Conservation (phyloP, 106 monocot species). For the Agapanthus africanus region DNA sequence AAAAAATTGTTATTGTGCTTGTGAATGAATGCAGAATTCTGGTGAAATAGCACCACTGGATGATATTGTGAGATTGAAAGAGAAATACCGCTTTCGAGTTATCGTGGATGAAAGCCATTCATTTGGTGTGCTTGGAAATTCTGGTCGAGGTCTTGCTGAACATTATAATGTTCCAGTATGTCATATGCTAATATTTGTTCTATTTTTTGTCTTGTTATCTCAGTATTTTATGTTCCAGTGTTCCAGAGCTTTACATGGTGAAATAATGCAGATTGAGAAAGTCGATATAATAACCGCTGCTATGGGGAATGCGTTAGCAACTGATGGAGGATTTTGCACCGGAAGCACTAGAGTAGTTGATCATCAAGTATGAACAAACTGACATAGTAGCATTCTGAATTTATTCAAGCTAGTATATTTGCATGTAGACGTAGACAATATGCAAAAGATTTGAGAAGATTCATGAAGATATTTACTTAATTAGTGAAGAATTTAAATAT, state of each 20-base stretch:
- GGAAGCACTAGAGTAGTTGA: conserved; percentile 92
- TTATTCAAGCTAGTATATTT: background rate
- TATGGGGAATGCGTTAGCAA: conserved; percentile 93
- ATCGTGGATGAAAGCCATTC: conserved; percentile 36
- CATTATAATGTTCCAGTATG: conserved; percentile 31
- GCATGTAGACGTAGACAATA: background rate
- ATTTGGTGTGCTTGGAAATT: conserved; percentile 83
- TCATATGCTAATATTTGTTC: no score
- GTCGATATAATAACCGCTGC: conserved; percentile 96
- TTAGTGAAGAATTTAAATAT: no score
- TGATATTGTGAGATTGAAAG: conserved; percentile 77
- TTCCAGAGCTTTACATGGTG: no score
- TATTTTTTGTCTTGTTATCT: no score
- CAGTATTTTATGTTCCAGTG: no score
- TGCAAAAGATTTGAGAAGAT: no score
- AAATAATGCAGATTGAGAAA: conserved; percentile 75
- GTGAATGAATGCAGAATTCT: conserved; percentile 73
- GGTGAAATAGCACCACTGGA: conserved; percentile 90
- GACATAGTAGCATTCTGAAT: no score
- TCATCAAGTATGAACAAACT: conserved; percentile 72
- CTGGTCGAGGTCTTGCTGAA: conserved; percentile 88
- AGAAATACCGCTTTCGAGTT: conserved; percentile 83
- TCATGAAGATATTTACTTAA: no score
- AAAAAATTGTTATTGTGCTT: no score
- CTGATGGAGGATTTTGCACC: conserved; percentile 97